Evolutionary conservation across 2,329 filamentous ascomycete genomes (phyloP).

Genomic region (Macrophomina phaseolina): DNA sequence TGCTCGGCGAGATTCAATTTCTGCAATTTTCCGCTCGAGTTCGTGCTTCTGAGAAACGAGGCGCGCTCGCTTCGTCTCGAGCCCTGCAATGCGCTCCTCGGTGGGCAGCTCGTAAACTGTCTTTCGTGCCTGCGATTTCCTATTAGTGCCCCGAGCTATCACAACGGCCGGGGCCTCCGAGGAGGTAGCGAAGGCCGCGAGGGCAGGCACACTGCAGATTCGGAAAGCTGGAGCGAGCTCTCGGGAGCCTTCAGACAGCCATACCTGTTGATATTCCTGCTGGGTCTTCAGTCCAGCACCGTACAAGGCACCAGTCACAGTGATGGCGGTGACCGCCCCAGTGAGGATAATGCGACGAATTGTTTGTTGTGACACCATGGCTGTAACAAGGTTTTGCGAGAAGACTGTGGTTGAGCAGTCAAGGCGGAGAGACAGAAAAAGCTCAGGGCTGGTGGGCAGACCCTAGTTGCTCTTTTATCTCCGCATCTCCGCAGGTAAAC

Average conservation of each 20-base stretch:
- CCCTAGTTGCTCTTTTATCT: conserved; percentile 9
- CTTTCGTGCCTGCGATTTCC: conserved; percentile 5
- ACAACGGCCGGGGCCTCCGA: not conserved
- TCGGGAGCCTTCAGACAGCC: not conserved
- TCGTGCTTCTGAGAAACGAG: conserved; percentile 58
- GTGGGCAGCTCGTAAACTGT: conserved; percentile 17
- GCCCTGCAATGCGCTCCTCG: conserved; percentile 61
- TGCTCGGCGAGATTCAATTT: conserved; percentile 38
- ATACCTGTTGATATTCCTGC: conserved; percentile 59
- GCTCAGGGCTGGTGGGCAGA: conserved; percentile 2
- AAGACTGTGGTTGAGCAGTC: not conserved
- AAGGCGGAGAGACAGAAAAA: conserved; percentile 9
- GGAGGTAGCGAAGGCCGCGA: not conserved
- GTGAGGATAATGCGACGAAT: conserved; percentile 61
- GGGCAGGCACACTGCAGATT: not conserved
- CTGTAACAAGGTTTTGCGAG: not conserved
- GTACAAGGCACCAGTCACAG: conserved; percentile 63
- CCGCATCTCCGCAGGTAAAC: conserved; percentile 21
- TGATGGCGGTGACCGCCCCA: conserved; percentile 60
- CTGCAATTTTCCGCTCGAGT: conserved; percentile 63
- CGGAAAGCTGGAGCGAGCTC: not conserved
- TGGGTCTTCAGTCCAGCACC: conserved; percentile 64
- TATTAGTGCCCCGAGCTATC: not conserved
- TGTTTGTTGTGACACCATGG: conserved; percentile 29
- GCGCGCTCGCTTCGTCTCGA: conserved; percentile 57